phyloP scores from a whole-genome alignment of 2,329 filamentous ascomycete genomes.

The Aureobasidium lini region DNA sequence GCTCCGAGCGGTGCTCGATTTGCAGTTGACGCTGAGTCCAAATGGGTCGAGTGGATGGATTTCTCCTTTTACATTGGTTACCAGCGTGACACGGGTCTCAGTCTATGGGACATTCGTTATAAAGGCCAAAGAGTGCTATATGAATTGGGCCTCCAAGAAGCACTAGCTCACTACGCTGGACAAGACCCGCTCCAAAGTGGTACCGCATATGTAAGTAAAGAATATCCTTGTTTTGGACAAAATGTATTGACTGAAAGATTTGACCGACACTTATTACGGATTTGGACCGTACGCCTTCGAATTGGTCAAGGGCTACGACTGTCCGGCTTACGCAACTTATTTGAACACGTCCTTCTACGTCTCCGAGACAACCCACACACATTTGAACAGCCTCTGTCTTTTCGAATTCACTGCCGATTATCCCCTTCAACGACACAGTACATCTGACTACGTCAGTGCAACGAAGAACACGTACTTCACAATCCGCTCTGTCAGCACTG shows the following conservation, averaged over 20 bases:
- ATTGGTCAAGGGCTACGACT: constrained; percentile 45
- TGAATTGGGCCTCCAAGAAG: constrained; percentile 50
- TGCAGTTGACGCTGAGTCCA: constrained; percentile 34
- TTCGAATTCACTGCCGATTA: constrained; percentile 46
- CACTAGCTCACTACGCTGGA: constrained; percentile 45
- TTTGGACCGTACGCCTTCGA: constrained; percentile 41
- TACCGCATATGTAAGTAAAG: constrained; percentile 30
- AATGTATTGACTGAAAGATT: constrained; percentile 27
- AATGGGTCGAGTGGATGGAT: constrained; percentile 47
- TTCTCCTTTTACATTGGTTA: constrained; percentile 48
- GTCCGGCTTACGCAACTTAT: constrained; percentile 44
- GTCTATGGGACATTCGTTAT: constrained; percentile 46
- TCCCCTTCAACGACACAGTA: constrained; percentile 44
- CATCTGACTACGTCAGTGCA: constrained; percentile 32
- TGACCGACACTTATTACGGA: constrained; percentile 38
- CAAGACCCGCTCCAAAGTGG: constrained; percentile 40
- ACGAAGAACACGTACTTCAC: constrained; percentile 41
- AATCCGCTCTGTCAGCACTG: constrained; percentile 41
- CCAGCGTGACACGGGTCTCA: constrained; percentile 41
- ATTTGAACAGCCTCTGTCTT: constrained; percentile 46
- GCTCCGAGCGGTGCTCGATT: constrained; percentile 37
- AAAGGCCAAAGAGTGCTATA: constrained; percentile 50
- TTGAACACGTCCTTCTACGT: constrained; percentile 42
- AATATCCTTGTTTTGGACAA: too few species aligned
- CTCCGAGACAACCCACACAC: constrained; percentile 37